Base-by-base conservation (phyloP, 345 rosid genomes). In the Populus alba region DNA sequence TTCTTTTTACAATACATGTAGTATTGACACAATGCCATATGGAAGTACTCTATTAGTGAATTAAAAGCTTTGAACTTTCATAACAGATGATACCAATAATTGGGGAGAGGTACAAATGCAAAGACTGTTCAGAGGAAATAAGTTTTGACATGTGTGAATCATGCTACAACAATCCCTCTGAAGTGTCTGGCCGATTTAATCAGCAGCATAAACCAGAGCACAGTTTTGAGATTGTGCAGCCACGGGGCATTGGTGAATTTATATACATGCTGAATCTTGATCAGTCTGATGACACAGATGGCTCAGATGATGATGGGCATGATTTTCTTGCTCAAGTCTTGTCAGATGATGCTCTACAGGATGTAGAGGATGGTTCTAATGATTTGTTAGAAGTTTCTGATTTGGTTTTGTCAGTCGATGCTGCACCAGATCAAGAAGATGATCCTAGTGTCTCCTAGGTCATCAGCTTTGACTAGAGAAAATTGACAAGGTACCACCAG, bases 161-260 rank as follows among this genome's bases (percentile, higher is more conserved):
- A 12, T 77, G 79, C 67, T 27, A 68, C 73, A 55, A 53, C 1
- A 77, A 39, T 55, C 74, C 73, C 8, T 53, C 79, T 49, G 27
- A 55, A 27, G 4, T 76, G 0, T 55, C 41, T 7, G 79, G 79
- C 10, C 74, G 79, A 18, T 77, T 77, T 35, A 77, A 69, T 68
- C 79, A 77, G 51, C 73, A 55, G 55, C 74, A 77, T 69, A 69
- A 39, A 31, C 74, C 74, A 20, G 79, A 68, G 23, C 79, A 77
- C 74, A 53, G 8, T 23, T 77, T 77, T 68, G 57, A 77, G 45
- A 35, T 67, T 16, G 55, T 55, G 74, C 45, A 27, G 43, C 78
- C 71, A 18, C 71, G 18, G 45, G 33, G 41, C 61, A 31, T 49
- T 49, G 12, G 1, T 9, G 78, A 75, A 20, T 47, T 29, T 18